Conservation (phyloP, 768 basidiomycete genomes). For the Obba rivulosa region DNA sequence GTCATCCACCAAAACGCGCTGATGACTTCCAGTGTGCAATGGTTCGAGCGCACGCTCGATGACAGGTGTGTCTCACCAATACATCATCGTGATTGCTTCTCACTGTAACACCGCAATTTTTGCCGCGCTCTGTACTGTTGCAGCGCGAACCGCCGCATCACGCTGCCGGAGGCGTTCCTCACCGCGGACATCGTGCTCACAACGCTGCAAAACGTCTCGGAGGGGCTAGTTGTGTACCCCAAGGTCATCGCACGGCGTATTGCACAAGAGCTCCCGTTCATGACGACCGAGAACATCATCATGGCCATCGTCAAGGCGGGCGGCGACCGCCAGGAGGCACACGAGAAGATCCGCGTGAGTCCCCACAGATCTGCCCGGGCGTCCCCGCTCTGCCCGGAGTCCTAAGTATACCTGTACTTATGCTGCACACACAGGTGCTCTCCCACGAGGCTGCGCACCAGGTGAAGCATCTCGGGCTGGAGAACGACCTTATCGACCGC, state of each 20-base stretch:
- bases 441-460: constrained; percentile 93
- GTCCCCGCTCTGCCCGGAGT: constrained; percentile 11
- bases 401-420: neutral
- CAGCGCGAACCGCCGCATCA: constrained; percentile 94
- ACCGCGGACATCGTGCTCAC: constrained; percentile 95
- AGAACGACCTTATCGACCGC: constrained; percentile 93
- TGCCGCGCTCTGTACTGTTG: neutral
- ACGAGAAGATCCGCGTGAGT: constrained; percentile 86
- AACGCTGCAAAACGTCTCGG: constrained; percentile 93
- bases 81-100: neutral
- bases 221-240: constrained; percentile 99
- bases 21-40: constrained; percentile 92
- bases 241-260: constrained; percentile 91
- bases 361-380: constrained; percentile 27
- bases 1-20: constrained; percentile 92
- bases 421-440: constrained; percentile 50
- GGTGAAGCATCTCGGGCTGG: constrained; percentile 90
- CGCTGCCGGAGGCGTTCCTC: constrained; percentile 94
- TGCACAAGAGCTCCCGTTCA: constrained; percentile 94
- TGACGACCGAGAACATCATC: constrained; percentile 99
- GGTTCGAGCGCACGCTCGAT: constrained; percentile 98
- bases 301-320: constrained; percentile 97
- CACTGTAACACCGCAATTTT: neutral
- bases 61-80: constrained; percentile 56
- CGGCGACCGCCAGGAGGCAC: constrained; percentile 94